Evolutionary conservation across 331 rosid species (phyloP), one percentile per base, ranked within the genome.

Genomic region (Malus hybrid): DNA sequence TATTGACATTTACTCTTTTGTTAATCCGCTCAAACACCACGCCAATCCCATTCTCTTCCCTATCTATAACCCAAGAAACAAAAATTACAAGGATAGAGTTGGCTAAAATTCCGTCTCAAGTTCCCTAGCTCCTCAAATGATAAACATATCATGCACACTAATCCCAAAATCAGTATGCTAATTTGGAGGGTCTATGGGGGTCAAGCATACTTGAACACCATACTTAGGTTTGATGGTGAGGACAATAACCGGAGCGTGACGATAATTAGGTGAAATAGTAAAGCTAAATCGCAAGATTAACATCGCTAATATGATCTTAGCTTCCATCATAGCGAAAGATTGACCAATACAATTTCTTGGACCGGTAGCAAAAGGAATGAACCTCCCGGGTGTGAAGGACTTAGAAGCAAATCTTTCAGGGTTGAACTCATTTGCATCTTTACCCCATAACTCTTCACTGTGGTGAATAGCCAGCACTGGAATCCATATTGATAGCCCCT

Each of bases 401-500:
- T 89, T 94, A 9, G 97, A 92, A 60, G 89, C 88, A 70, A 94
- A 94, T 61, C 99, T 86, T 26, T 89, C 85, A 0, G 99, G 99
- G 66, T 94, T 90, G 82, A 94, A 94, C 80, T 90, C 92, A 78
- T 94, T 92, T 11, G 88, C 99, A 79, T 94, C 97, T 78, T 92
- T 85, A 0, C 99, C 99, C 97, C 99, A 94, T 39, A 92, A 3
- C 29, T 90, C 92, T 79, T 87, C 82, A 63, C 92, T 92, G 29
- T 94, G 99, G 75, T 94, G 97, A 78, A 94, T 94, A 20, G 99
- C 99, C 50, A 94, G 75, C 32, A 94, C 96, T 3, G 99, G 99
- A 2, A 94, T 92, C 99, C 99, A 94, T 77, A 94, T 84, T 39
- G 99, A 92, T 24, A 94, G 78, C 1, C 99, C 99, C 75, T 92